Evolutionary conservation across 2,329 filamentous ascomycete species (phyloP).

Genomic region (Diaporthe sp.): DNA sequence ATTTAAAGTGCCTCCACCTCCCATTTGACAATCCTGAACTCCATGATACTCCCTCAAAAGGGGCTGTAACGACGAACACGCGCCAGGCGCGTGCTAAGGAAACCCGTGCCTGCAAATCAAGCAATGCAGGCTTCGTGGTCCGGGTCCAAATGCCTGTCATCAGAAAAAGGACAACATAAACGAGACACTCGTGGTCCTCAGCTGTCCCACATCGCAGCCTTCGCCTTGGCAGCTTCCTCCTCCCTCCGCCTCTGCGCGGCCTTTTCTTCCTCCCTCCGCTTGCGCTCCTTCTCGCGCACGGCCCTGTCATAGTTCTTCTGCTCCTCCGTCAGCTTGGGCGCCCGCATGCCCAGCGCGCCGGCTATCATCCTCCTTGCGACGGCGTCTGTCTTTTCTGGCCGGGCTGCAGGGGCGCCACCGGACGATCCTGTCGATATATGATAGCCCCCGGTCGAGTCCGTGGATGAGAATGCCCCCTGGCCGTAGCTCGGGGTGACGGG

Average conservation of each 20-base stretch:
- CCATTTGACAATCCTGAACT: neutral
- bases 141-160: neutral
- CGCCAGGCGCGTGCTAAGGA: neutral
- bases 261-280: constrained; percentile 77
- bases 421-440: constrained; percentile 1
- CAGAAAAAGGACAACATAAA: neutral
- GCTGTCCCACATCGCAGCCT: constrained; percentile 87
- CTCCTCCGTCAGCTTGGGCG: constrained; percentile 86
- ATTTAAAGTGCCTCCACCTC: neutral
- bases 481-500: constrained; percentile 67
- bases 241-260: constrained; percentile 69
- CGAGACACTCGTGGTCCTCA: constrained; percentile 44
- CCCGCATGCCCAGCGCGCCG: constrained; percentile 83
- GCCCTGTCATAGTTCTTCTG: constrained; percentile 87
- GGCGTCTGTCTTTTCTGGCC: constrained; percentile 93
- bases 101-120: neutral
- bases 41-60: neutral
- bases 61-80: neutral
- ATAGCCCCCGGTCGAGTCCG: constrained; percentile 24
- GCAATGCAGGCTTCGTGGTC: neutral
- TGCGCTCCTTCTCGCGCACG: constrained; percentile 85
- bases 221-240: constrained; percentile 79
- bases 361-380: constrained; percentile 92
- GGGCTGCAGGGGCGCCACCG: constrained; percentile 37
- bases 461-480: constrained; percentile 31